Evolutionary conservation across 495 filamentous ascomycete species (phyloP).

Genomic region (Aspergillus panamensis): DNA sequence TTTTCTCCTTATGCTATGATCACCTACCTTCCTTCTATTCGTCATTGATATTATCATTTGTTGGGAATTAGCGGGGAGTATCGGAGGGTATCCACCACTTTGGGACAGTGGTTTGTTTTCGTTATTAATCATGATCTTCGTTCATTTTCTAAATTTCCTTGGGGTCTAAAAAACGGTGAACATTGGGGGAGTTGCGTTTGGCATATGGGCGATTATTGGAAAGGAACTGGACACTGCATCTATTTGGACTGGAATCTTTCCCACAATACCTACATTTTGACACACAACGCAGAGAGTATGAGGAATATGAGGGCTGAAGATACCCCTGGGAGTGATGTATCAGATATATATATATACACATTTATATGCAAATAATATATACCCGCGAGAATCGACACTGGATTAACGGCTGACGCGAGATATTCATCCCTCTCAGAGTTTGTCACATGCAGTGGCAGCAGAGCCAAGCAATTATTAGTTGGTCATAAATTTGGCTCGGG

Average conservation of each 20-base stretch:
- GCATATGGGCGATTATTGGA: background rate
- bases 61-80: slow-evolving; percentile 25
- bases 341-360: slow-evolving; percentile 1
- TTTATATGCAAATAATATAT: background rate
- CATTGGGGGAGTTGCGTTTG: background rate
- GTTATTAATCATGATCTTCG: slow-evolving; percentile 1
- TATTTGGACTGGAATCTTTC: background rate
- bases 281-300: no score
- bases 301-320: background rate
- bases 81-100: slow-evolving; percentile 9
- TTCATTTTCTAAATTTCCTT: slow-evolving; percentile 14
- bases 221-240: background rate
- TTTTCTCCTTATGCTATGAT: background rate
- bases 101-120: slow-evolving; percentile 10
- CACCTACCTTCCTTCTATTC: background rate
- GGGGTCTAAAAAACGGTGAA: background rate
- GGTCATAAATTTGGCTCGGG: background rate
- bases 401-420: no score
- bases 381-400: no score
- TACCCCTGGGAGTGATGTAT: slow-evolving; percentile 18
- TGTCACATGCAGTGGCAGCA: no score
- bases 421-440: no score
- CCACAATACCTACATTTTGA: no score
- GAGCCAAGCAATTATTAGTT: no score
- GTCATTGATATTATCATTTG: slow-evolving; percentile 6